phyloP scores from a whole-genome alignment of 345 rosid genomes.

The Barbarea vulgaris region DNA sequence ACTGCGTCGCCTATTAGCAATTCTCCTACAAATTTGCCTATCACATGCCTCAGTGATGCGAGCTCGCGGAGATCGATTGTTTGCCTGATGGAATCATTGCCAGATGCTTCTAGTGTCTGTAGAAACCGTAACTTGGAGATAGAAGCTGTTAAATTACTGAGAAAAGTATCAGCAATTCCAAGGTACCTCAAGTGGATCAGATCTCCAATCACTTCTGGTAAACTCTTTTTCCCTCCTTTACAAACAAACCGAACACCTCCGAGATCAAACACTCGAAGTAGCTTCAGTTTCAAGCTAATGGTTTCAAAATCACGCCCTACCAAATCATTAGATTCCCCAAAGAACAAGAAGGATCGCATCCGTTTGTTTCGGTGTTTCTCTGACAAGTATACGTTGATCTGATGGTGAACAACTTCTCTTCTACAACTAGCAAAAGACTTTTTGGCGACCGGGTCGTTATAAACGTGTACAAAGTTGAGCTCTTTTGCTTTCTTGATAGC shows the following conservation, averaged over 20 bases:
- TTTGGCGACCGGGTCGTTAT: background rate
- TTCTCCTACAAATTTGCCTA: background rate
- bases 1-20: background rate
- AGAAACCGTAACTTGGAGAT: slow-evolving; percentile 11
- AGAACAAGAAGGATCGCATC: background rate
- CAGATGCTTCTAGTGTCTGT: slow-evolving; percentile 15
- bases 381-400: background rate
- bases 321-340: background rate
- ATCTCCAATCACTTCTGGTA: slow-evolving; percentile 2
- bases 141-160: background rate
- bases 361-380: background rate
- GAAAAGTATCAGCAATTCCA: background rate
- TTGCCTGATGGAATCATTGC: background rate
- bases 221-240: background rate
- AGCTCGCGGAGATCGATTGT: background rate
- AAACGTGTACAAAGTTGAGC: background rate
- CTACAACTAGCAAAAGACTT: slow-evolving; percentile 1
- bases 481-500: slow-evolving; percentile 21
- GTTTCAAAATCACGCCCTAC: background rate
- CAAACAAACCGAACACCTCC: background rate
- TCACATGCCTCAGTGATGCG: slow-evolving; percentile 24
- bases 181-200: slow-evolving; percentile 21
- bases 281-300: background rate
- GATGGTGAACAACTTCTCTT: background rate
- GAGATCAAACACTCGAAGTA: background rate